Conservation (phyloP, 106 monocot genomes). For the Chionographis japonica region DNA sequence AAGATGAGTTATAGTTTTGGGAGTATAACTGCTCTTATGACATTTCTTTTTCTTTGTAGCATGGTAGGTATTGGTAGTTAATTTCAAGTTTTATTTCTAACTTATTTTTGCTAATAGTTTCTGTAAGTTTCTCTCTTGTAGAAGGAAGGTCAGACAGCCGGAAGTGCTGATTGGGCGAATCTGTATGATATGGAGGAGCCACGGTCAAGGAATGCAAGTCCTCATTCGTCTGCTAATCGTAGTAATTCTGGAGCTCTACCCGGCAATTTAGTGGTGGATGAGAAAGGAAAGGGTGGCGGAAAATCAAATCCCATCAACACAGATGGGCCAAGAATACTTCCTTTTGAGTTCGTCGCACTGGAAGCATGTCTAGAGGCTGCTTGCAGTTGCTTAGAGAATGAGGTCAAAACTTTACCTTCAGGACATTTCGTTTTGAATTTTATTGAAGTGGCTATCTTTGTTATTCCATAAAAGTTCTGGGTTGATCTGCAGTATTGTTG, state of each 20-base stretch:
- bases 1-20: too few species aligned
- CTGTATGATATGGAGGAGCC: slow-evolving; percentile 9
- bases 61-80: neutral
- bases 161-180: slow-evolving; percentile 3
- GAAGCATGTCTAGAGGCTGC: slow-evolving; percentile 70
- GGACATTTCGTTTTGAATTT: too few species aligned
- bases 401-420: slow-evolving; percentile 20
- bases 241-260: neutral
- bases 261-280: neutral
- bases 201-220: neutral
- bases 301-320: neutral
- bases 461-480: too few species aligned
- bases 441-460: too few species aligned
- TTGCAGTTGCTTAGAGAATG: slow-evolving; percentile 66
- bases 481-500: too few species aligned
- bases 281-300: slow-evolving; percentile 6
- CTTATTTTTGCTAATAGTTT: neutral
- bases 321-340: slow-evolving; percentile 22
- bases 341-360: slow-evolving; percentile 69
- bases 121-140: neutral
- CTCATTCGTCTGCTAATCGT: neutral
- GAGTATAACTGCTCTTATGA: too few species aligned
- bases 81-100: neutral
- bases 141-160: slow-evolving; percentile 7
- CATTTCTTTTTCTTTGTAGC: too few species aligned